A percentile compares a stretch with the other conserved stretches of the same genome.
Conservation (phyloP, 441 rosid species). For the Gossypium davidsonii region DNA sequence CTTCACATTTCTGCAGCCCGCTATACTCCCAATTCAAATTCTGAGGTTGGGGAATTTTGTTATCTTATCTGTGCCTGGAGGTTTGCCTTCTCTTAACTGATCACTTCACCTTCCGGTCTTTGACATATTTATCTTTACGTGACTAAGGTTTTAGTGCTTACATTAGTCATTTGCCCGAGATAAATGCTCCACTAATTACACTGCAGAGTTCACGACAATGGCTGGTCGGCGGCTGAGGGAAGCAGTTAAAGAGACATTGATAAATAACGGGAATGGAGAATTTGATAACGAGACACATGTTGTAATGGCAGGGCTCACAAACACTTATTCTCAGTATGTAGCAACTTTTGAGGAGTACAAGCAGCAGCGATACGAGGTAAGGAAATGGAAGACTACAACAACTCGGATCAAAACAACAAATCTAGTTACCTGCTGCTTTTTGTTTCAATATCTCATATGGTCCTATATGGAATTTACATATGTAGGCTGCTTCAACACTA, state of each 20-base stretch:
- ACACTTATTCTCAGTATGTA: slow-evolving; percentile 48
- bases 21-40: slow-evolving; percentile 55
- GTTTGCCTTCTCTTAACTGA: slow-evolving; percentile 20
- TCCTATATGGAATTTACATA: neutral
- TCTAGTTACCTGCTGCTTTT: neutral
- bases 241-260: slow-evolving; percentile 47
- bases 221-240: slow-evolving; percentile 50
- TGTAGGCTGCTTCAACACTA: slow-evolving; percentile 59
- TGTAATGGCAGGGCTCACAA: slow-evolving; percentile 54
- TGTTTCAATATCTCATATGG: neutral
- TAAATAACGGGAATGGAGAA: slow-evolving; percentile 41
- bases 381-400: neutral
- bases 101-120: neutral
- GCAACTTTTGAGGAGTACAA: slow-evolving; percentile 49
- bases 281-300: slow-evolving; percentile 33
- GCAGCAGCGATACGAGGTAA: slow-evolving; percentile 50
- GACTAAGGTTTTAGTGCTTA: neutral
- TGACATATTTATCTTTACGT: neutral
- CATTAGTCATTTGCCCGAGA: neutral
- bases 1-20: slow-evolving; percentile 39
- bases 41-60: slow-evolving; percentile 42
- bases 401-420: neutral
- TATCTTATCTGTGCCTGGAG: slow-evolving; percentile 60
- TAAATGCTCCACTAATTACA: neutral
- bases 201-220: slow-evolving; percentile 55